These are phyloP conservation scores for Fusarium avenaceum DNA, from an alignment of 2,329 filamentous ascomycete genomes.

Conservation along the genomic window DNA sequence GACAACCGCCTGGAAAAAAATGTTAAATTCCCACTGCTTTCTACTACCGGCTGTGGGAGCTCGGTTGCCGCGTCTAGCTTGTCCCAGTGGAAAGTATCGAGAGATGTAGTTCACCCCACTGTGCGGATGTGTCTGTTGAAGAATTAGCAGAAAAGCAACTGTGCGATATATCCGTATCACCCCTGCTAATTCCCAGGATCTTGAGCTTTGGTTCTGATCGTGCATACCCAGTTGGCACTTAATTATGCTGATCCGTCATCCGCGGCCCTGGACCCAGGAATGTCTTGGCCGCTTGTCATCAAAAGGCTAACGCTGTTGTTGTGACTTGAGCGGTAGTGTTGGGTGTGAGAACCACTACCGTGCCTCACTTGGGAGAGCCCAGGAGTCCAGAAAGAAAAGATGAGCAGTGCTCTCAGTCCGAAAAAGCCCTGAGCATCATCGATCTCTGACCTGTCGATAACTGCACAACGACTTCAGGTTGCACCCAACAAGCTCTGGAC, in stretches of 20 bases:
- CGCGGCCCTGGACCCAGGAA: slow-evolving; percentile 26
- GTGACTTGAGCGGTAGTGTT: slow-evolving; percentile 22
- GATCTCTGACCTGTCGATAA: slow-evolving; percentile 43
- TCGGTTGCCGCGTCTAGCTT: neutral
- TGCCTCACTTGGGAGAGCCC: neutral
- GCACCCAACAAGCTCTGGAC: slow-evolving; percentile 37
- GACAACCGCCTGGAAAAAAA: neutral
- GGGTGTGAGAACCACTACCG: slow-evolving; percentile 12
- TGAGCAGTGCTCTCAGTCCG: slow-evolving; percentile 5
- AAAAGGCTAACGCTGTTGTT: slow-evolving; percentile 22
- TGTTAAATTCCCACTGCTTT: neutral
- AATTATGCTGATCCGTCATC: slow-evolving; percentile 19
- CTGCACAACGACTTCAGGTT: slow-evolving; percentile 32
- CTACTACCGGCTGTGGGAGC: neutral
- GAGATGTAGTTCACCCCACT: slow-evolving; percentile 19
- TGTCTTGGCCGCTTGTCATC: slow-evolving; percentile 34
- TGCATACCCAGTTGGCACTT: slow-evolving; percentile 25
- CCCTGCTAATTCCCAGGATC: slow-evolving; percentile 14
- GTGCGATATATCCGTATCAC: slow-evolving; percentile 3
- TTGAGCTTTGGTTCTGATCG: slow-evolving; percentile 25
- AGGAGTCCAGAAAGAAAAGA: slow-evolving; percentile 22
- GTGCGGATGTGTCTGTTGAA: slow-evolving; percentile 8
- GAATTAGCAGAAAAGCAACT: slow-evolving; percentile 10
- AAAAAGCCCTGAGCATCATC: slow-evolving; percentile 25
- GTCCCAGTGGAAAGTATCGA: slow-evolving; percentile 16